Base-by-base conservation (phyloP, 176 grass and related monocot species). In the Rhynchospora tenuis region DNA sequence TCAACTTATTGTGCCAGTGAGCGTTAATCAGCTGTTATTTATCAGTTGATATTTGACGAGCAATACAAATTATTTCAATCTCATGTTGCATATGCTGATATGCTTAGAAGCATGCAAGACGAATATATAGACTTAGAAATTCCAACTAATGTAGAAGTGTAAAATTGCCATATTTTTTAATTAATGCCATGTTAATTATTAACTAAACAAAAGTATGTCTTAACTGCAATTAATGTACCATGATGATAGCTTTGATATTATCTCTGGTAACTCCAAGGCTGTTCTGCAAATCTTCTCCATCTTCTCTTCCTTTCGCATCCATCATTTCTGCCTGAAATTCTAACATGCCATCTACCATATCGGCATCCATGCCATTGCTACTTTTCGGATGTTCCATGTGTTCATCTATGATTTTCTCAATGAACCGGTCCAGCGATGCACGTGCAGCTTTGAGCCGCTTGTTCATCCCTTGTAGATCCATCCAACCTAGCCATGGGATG, bases 341-440 rank as follows among this genome's bases (percentile, higher is more conserved):
- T 10, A 98, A 66, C 95, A 98, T 98, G 78, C 93, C 92, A 83
- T 91, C 90, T 54, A 98, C 95, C 95, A 98, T 94, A 73, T 98
- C 95, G 12, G 92, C 92, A 70, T 92, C 90, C 29, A 68, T 48
- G 31, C 83, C 92, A 64, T 91, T 89, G 50, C 83, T 71, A 31
- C 9, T 84, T 85, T 95, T 95, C 0, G 84, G 89, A 4, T 88
- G 81, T 78, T 9, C 58, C 68, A 94, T 87, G 87, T 98, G 95
- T 78, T 90, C 89, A 86, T 98, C 87, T 62, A 98, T 98, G 81
- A 98, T 98, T 85, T 89, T 91, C 83, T 94, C 92, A 52, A 98
- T 93, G 87, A 98, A 98, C 16, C 57, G 5, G 73, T 98, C 95
- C 33, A 98, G 90, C 17, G 90, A 80, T 3, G 2, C 2, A 5